These are phyloP conservation scores for Xylaria sp. DNA, from an alignment of 2,329 filamentous ascomycete genomes.

Conservation along the genomic window DNA sequence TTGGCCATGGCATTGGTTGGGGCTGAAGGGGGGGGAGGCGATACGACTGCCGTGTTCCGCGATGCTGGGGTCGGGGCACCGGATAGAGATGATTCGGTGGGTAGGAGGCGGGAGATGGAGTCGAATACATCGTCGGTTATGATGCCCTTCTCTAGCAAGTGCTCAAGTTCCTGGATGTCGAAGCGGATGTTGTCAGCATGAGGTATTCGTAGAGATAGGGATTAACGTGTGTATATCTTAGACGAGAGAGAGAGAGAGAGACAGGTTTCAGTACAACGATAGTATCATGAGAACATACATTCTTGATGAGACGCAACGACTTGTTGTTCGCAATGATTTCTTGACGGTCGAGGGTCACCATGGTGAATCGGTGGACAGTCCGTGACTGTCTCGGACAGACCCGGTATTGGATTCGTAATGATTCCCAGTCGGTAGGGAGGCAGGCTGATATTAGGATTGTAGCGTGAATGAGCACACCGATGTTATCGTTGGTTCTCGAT, in stretches of 20 bases:
- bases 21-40: conserved; percentile 36
- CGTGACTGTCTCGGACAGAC: not conserved
- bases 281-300: conserved; percentile 55
- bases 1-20: conserved; percentile 48
- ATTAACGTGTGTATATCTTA: not conserved
- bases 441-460: not conserved
- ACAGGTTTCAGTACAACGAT: too few species aligned
- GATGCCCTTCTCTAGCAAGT: conserved; percentile 80
- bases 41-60: conserved; percentile 39
- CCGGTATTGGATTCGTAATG: not conserved
- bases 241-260: not conserved
- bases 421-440: not conserved
- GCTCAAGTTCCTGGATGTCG: conserved; percentile 80
- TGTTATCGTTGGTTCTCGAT: too few species aligned
- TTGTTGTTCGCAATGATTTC: conserved; percentile 75
- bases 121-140: conserved; percentile 79
- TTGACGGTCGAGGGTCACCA: conserved; percentile 60
- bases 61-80: conserved; percentile 51
- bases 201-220: not conserved
- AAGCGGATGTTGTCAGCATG: not conserved
- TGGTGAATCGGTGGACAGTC: not conserved
- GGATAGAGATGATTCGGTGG: conserved; percentile 68
- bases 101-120: conserved; percentile 75
- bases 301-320: conserved; percentile 86
- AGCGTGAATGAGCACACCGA: not conserved